Evolutionary conservation across 148 eudicot genomes (phyloP).

Genomic region (Diospyros kaki): DNA sequence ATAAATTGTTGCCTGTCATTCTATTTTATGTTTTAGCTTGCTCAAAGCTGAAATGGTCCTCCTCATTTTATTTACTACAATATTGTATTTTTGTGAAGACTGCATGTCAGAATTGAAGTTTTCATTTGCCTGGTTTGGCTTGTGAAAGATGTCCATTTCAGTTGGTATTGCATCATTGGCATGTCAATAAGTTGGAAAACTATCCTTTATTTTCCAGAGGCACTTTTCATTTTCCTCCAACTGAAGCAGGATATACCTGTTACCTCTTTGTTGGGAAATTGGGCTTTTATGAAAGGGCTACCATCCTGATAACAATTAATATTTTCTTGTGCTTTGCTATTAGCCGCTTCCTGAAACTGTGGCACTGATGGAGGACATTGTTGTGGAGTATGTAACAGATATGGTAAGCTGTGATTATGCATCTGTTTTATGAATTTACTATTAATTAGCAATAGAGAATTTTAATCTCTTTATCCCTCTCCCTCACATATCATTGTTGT

Average conservation of each 20-base stretch:
- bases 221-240: not conserved
- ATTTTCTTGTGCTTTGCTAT: conserved; percentile 19
- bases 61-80: not conserved
- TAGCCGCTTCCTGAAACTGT: conserved; percentile 98
- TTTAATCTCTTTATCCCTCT: not conserved
- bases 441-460: not conserved
- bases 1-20: not conserved
- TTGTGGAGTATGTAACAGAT: conserved; percentile 94
- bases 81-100: conserved; percentile 2
- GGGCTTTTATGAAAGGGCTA: not conserved
- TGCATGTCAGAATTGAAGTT: not conserved
- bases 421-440: not conserved
- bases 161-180: not conserved
- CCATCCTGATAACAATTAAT: not conserved
- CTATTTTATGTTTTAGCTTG: not conserved
- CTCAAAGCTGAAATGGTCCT: not conserved
- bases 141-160: not conserved
- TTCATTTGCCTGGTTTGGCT: not conserved
- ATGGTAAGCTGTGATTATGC: conserved; percentile 46
- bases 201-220: not conserved
- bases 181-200: not conserved
- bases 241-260: conserved; percentile 2
- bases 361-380: conserved; percentile 93
- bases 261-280: not conserved
- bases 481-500: too few relatives aligned